Conservation (phyloP, 2,329 filamentous ascomycete species). For the Monosporascus sp. region DNA sequence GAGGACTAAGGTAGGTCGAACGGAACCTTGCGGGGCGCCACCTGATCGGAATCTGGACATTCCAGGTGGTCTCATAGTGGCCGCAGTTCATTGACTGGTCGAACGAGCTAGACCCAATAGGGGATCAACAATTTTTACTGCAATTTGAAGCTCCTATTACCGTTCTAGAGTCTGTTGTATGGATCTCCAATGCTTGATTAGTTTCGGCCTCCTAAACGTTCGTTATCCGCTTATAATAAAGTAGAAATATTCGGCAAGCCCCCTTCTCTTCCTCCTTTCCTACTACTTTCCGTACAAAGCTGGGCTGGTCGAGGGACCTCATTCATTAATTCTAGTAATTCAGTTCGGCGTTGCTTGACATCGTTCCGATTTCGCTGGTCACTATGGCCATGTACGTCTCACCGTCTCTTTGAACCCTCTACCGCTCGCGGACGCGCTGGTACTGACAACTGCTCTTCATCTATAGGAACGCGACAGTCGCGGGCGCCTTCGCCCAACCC, state of each 20-base stretch:
- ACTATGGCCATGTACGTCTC: conserved; percentile 26
- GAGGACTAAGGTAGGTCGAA: conserved; percentile 14
- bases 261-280: neutral
- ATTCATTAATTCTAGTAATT: neutral
- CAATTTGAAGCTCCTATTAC: neutral
- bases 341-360: neutral
- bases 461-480: conserved; percentile 47
- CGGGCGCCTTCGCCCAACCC: conserved; percentile 41
- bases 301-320: neutral
- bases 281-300: neutral
- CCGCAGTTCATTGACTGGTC: conserved; percentile 24
- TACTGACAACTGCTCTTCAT: conserved; percentile 4
- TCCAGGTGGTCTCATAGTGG: conserved; percentile 27
- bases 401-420: neutral
- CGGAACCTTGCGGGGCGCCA: neutral
- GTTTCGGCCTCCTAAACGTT: neutral
- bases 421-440: neutral
- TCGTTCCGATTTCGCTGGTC: neutral
- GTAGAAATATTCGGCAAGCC: neutral
- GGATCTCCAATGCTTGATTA: neutral
- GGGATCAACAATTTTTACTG: neutral
- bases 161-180: neutral
- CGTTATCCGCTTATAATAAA: neutral
- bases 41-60: conserved; percentile 10
- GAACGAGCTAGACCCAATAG: conserved; percentile 8